phyloP scores from a whole-genome alignment of 2,329 filamentous ascomycete genomes.

The Aspergillus sp. region DNA sequence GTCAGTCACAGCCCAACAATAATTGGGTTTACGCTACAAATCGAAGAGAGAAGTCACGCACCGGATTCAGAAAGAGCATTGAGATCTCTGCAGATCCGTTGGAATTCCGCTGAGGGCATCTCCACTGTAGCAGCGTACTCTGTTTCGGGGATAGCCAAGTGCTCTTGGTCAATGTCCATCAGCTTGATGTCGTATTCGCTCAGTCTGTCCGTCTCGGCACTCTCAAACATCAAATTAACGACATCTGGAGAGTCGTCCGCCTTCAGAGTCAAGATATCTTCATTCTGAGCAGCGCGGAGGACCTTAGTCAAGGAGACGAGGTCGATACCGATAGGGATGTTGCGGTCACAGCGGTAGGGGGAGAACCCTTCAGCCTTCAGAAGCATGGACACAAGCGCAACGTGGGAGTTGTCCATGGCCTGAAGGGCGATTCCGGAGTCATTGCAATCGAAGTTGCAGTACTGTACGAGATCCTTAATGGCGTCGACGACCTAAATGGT shows the following conservation, averaged over 20 bases:
- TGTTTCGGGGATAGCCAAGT: conserved; percentile 97
- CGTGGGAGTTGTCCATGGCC: conserved; percentile 99
- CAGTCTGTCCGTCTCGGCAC: conserved; percentile 78
- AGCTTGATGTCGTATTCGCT: conserved; percentile 99
- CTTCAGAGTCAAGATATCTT: conserved; percentile 94
- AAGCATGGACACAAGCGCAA: conserved; percentile 98
- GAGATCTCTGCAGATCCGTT: conserved; percentile 90
- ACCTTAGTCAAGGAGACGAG: conserved; percentile 96
- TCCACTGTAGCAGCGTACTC: conserved; percentile 90
- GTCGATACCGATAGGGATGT: conserved; percentile 97
- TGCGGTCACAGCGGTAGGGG: conserved; percentile 96
- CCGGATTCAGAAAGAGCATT: conserved; percentile 92
- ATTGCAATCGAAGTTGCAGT: conserved; percentile 99
- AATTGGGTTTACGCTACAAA: not conserved
- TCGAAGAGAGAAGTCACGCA: conserved; percentile 58
- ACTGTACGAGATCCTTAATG: conserved; percentile 98
- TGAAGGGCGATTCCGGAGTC: conserved; percentile 97
- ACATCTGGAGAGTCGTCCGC: conserved; percentile 95
- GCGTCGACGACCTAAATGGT: conserved; percentile 81
- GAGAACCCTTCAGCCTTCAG: conserved; percentile 93
- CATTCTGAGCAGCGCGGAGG: conserved; percentile 86
- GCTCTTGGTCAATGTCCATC: conserved; percentile 99
- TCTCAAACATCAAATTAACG: conserved; percentile 95
- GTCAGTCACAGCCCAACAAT: not conserved
- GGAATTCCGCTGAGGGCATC: conserved; percentile 88